Evolutionary conservation across 768 basidiomycete species (phyloP).

Genomic region (Rhodotorula taiwanensis): DNA sequence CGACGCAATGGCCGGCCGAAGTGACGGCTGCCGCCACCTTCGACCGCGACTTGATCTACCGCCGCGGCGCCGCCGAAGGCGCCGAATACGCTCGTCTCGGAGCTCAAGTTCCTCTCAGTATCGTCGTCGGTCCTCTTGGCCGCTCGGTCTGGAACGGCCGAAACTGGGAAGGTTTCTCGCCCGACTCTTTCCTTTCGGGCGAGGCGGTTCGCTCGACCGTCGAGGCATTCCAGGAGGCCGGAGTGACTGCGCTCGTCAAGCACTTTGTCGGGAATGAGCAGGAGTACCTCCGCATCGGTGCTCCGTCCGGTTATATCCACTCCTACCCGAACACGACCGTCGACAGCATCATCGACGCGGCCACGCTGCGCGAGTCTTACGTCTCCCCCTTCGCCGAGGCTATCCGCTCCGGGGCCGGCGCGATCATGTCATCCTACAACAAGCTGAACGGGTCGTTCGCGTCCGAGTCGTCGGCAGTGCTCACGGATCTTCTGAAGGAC

Average conservation of each 20-base stretch:
- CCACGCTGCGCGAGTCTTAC: conserved; percentile 42
- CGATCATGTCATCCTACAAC: conserved; percentile 33
- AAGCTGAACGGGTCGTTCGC: conserved; percentile 45
- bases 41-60: conserved; percentile 69
- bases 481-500: conserved; percentile 68
- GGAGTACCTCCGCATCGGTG: conserved; percentile 43
- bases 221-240: conserved; percentile 36
- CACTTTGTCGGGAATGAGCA: conserved; percentile 56
- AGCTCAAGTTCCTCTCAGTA: conserved; percentile 53
- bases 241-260: conserved; percentile 34
- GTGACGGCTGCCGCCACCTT: conserved; percentile 76
- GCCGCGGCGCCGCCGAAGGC: conserved; percentile 71
- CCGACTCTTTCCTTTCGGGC: conserved; percentile 25
- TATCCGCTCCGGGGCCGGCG: conserved; percentile 10
- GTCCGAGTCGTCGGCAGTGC: conserved; percentile 63
- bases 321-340: conserved; percentile 45
- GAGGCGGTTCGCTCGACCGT: conserved; percentile 12
- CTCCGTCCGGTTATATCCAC: conserved; percentile 19
- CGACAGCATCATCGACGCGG: conserved; percentile 48
- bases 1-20: conserved; percentile 58
- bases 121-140: conserved; percentile 16
- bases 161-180: conserved; percentile 29
- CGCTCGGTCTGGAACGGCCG: conserved; percentile 13
- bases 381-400: conserved; percentile 17
- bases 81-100: conserved; percentile 76